phyloP scores from a whole-genome alignment of 495 filamentous ascomycete genomes.

The Penicillium pancosmium region DNA sequence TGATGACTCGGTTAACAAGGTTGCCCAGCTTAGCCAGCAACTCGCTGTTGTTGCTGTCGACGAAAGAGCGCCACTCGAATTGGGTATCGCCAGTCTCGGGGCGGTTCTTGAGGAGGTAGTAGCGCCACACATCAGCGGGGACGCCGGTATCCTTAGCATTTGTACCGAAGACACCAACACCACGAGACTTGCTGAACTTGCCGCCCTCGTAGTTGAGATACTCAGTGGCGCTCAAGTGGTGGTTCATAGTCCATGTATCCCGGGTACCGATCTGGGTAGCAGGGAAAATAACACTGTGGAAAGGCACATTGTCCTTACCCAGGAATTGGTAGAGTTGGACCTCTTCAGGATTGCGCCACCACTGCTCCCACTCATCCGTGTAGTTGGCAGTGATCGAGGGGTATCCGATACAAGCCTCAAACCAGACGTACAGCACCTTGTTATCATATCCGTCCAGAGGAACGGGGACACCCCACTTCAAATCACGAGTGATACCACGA shows the following conservation, averaged over 20 bases:
- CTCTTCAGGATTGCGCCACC: conserved; percentile 91
- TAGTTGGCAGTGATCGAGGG: conserved; percentile 93
- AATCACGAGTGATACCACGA: conserved; percentile 87
- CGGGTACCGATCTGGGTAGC: conserved; percentile 80
- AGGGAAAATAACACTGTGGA: conserved; percentile 92
- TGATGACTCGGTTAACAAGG: conserved; percentile 90
- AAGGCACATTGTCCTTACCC: conserved; percentile 96
- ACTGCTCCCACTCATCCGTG: conserved; percentile 87
- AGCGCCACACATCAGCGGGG: conserved; percentile 84
- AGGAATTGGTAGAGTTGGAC: conserved; percentile 96
- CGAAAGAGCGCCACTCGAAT: conserved; percentile 86
- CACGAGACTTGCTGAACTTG: conserved; percentile 93
- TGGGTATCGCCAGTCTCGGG: conserved; percentile 89
- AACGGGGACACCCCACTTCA: conserved; percentile 84
- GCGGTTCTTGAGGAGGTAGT: conserved; percentile 85
- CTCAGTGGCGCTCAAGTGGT: conserved; percentile 87
- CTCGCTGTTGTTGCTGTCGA: conserved; percentile 86
- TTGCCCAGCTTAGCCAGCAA: conserved; percentile 91
- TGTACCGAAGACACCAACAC: conserved; percentile 88
- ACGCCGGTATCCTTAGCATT: conserved; percentile 89
- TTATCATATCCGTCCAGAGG: conserved; percentile 66
- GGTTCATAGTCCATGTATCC: conserved; percentile 88
- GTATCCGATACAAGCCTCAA: conserved; percentile 97
- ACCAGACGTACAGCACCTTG: conserved; percentile 97
- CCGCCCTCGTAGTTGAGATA: conserved; percentile 95